Conservation (phyloP, 2,329 filamentous ascomycete species). For the Neopestalotiopsis rosae region DNA sequence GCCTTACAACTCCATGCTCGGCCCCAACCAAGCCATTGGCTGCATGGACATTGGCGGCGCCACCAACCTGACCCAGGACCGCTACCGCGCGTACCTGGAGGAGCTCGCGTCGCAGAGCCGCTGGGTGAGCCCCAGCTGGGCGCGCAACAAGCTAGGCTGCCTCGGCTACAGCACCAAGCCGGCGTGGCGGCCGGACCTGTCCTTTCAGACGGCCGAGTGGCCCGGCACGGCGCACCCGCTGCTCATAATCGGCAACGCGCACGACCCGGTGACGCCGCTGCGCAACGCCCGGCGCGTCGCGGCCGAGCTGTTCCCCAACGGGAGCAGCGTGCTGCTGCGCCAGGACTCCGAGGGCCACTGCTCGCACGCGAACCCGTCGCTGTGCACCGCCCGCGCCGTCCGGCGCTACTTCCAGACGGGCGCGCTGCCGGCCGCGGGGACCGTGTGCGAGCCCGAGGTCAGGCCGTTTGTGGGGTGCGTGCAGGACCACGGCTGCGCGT, state of each 20-base stretch:
- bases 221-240: slow-evolving; percentile 10
- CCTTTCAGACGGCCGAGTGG: background rate
- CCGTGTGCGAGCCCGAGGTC: slow-evolving; percentile 14
- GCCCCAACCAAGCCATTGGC: slow-evolving; percentile 11
- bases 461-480: slow-evolving; percentile 13
- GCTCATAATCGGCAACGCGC: slow-evolving; percentile 14
- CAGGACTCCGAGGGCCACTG: slow-evolving; percentile 18
- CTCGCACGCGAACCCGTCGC: slow-evolving; percentile 17
- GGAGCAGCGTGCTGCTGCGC: slow-evolving; percentile 15
- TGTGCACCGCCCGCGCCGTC: slow-evolving; percentile 13
- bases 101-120: background rate
- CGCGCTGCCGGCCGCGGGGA: slow-evolving; percentile 5
- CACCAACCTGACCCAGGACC: background rate
- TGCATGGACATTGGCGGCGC: slow-evolving; percentile 8
- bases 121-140: slow-evolving; percentile 9
- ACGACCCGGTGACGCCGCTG: slow-evolving; percentile 17
- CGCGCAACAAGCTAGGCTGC: slow-evolving; percentile 8
- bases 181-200: background rate
- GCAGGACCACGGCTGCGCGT: background rate
- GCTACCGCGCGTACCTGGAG: background rate
- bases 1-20: slow-evolving; percentile 11
- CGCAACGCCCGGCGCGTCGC: slow-evolving; percentile 10
- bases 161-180: background rate
- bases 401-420: slow-evolving; percentile 17
- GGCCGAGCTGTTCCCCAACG: slow-evolving; percentile 11